Evolutionary conservation across 176 grass and related monocot genomes (phyloP).

Genomic region (Echinochloa phyllopogon): DNA sequence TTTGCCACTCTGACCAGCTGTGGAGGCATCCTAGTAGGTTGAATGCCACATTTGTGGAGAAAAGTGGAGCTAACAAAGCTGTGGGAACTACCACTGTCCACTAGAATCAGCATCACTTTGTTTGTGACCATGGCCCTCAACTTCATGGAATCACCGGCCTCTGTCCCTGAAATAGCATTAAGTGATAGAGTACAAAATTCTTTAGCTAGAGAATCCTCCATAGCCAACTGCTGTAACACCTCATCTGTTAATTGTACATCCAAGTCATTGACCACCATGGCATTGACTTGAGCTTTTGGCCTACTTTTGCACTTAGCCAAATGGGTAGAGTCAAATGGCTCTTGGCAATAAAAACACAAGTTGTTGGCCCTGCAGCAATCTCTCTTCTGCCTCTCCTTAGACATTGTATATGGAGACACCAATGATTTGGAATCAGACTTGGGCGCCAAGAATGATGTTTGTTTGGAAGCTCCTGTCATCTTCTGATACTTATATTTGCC

Average conservation of each 20-base stretch:
- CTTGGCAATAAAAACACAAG: not conserved
- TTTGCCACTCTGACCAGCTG: not conserved
- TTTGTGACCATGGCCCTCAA: not conserved
- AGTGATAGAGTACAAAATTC: not conserved
- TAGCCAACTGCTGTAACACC: not conserved
- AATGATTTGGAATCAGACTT: too few species aligned
- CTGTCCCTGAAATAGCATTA: not conserved
- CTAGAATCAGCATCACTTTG: not conserved
- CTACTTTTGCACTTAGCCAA: not conserved
- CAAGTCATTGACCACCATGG: not conserved
- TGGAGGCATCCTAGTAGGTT: accelerated
- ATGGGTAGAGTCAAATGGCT: not conserved
- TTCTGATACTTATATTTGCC: not conserved
- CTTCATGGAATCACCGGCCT: accelerated
- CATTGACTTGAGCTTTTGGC: not conserved
- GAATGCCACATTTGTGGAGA: not conserved
- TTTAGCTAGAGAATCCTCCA: not conserved
- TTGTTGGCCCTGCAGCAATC: not conserved
- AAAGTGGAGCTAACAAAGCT: not conserved
- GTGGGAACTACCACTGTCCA: not conserved
- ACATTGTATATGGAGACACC: too few species aligned
- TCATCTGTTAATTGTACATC: not conserved
- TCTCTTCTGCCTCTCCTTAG: not conserved
- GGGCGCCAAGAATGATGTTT: accelerated
- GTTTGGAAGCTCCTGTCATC: accelerated